Conservation (phyloP, 768 basidiomycete species). For the Suillus subalutaceus region DNA sequence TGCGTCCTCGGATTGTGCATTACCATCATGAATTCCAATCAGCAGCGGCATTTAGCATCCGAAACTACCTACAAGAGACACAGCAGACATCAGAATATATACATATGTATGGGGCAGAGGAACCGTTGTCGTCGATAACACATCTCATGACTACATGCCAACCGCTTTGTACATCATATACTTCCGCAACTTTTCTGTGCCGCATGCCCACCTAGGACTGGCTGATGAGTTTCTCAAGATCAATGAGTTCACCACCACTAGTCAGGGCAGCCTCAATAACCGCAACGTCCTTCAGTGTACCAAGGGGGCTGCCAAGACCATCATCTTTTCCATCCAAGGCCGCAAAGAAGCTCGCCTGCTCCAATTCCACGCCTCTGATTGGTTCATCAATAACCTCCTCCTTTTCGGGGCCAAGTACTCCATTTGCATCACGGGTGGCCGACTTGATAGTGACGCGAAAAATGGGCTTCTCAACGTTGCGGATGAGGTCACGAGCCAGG, state of each 20-base stretch:
- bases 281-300: constrained; percentile 73
- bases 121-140: background rate
- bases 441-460: constrained; percentile 44
- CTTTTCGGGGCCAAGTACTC: constrained; percentile 35
- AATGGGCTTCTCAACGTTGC: constrained; percentile 27
- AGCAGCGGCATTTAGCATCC: background rate
- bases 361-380: constrained; percentile 54
- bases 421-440: constrained; percentile 23
- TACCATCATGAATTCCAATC: background rate
- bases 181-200: background rate
- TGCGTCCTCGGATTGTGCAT: background rate
- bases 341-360: constrained; percentile 61
- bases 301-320: constrained; percentile 60
- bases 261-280: constrained; percentile 79
- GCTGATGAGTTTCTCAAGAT: constrained; percentile 46
- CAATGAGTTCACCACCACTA: constrained; percentile 61
- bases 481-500: constrained; percentile 26
- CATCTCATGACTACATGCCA: background rate
- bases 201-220: background rate
- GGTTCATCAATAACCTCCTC: constrained; percentile 50
- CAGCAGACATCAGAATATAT: background rate
- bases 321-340: constrained; percentile 51
- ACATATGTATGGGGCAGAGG: background rate
- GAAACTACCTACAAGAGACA: background rate
- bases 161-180: background rate